Evolutionary conservation across 495 filamentous ascomycete species (phyloP).

Genomic region (Daldinia bambusicola): DNA sequence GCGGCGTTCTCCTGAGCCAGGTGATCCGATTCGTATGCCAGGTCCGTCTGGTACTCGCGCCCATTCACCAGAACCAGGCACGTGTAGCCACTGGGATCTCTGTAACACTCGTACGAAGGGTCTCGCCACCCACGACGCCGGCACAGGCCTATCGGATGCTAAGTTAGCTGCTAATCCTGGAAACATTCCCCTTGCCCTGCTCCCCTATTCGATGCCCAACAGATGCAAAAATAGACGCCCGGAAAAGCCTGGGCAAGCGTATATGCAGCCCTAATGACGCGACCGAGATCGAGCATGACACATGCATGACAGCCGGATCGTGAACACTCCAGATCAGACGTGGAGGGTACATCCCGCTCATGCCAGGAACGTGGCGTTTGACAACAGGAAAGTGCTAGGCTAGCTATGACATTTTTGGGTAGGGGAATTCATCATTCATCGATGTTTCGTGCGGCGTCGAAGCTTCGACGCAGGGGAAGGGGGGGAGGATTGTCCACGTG

Average conservation of each 20-base stretch:
- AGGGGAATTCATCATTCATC: slow-evolving; percentile 7
- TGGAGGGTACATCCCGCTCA: slow-evolving; percentile 39
- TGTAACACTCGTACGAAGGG: slow-evolving; percentile 87
- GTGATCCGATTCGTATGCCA: slow-evolving; percentile 79
- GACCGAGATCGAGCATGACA: slow-evolving; percentile 48
- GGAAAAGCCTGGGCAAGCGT: slow-evolving; percentile 18
- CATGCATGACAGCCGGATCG: slow-evolving; percentile 61
- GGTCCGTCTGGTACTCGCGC: slow-evolving; percentile 93
- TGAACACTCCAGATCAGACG: slow-evolving; percentile 44
- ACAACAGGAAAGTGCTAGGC: slow-evolving; percentile 26
- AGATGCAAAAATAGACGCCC: slow-evolving; percentile 48
- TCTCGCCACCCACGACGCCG: slow-evolving; percentile 95
- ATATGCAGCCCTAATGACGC: slow-evolving; percentile 52
- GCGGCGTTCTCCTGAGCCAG: slow-evolving; percentile 94
- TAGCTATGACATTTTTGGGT: slow-evolving; percentile 16
- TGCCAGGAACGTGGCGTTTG: slow-evolving; percentile 45
- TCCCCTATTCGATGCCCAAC: slow-evolving; percentile 48
- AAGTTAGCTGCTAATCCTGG: slow-evolving; percentile 58
- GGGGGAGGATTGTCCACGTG: slow-evolving; percentile 43
- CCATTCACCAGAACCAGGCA: slow-evolving; percentile 97
- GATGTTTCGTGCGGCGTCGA: slow-evolving; percentile 42
- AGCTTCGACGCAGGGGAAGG: slow-evolving; percentile 45
- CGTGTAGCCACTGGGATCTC: slow-evolving; percentile 75
- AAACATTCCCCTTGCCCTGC: slow-evolving; percentile 26
- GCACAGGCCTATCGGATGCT: slow-evolving; percentile 81